Percentiles rank a stretch among this genome's conserved stretches.
Evolutionary conservation across 345 rosid species (phyloP).

Genomic region (Mallotus nudiflorus): DNA sequence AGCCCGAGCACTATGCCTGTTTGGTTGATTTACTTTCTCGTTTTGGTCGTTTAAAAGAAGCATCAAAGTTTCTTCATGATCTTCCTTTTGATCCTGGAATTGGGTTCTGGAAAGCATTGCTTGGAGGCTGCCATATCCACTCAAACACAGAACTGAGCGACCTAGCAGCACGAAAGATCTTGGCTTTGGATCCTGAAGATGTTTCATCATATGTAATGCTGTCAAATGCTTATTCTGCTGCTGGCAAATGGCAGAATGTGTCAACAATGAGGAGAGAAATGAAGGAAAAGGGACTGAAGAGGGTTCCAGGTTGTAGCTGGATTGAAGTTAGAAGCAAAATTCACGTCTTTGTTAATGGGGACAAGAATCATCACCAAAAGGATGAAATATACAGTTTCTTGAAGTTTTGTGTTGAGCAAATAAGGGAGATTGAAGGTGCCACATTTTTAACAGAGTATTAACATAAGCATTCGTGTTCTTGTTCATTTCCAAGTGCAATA

Average conservation of each 20-base stretch:
- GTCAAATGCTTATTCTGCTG: conserved; percentile 71
- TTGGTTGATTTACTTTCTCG: conserved; percentile 82
- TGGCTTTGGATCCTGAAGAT: conserved; percentile 66
- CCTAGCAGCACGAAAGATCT: conserved; percentile 53
- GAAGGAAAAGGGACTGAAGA: conserved; percentile 54
- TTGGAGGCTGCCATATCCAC: conserved; percentile 80
- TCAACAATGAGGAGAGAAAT: conserved; percentile 55
- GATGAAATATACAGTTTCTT: conserved; percentile 50
- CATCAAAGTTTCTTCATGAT: conserved; percentile 45
- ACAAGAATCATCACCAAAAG: conserved; percentile 43
- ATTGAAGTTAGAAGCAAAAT: conserved; percentile 52
- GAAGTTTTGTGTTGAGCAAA: conserved; percentile 37
- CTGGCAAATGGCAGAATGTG: conserved; percentile 62
- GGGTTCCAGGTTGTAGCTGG: conserved; percentile 82
- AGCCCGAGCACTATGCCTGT: conserved; percentile 72
- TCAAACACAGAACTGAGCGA: conserved; percentile 52
- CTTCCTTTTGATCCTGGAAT: conserved; percentile 72
- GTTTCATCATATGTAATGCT: conserved; percentile 81
- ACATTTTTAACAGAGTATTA: conserved; percentile 18
- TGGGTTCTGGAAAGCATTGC: conserved; percentile 89
- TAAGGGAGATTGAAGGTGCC: conserved; percentile 28
- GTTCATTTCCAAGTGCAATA: background rate
- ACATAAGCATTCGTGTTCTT: background rate
- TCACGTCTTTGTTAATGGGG: conserved; percentile 56
- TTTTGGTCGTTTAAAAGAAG: conserved; percentile 60